A percentile compares a stretch with the other conserved stretches of the same genome.
phyloP scores from a whole-genome alignment of 257 asterid genomes.

The Plantago ovata region DNA sequence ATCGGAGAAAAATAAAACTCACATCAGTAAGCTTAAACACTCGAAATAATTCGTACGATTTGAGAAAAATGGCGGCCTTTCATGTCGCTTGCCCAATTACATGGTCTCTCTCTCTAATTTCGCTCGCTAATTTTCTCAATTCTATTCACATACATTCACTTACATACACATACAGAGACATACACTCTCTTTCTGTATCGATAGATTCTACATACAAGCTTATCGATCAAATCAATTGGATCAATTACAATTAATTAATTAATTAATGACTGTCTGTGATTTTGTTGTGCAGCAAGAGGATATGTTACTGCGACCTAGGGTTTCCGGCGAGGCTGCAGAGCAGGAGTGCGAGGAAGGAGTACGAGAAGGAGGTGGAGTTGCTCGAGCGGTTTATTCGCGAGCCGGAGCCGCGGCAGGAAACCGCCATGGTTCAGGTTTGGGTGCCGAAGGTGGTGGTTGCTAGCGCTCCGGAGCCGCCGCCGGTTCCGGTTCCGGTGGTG shows the following conservation, averaged over 20 bases:
- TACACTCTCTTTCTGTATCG: no score
- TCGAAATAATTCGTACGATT: background rate
- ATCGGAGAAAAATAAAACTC: no score
- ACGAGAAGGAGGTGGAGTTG: conserved; percentile 57
- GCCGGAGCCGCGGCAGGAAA: conserved; percentile 78
- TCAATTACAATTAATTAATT: no score
- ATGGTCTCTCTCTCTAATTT: conserved; percentile 48
- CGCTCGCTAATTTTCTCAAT: background rate
- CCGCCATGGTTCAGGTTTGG: conserved; percentile 73
- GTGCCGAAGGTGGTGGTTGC: conserved; percentile 74
- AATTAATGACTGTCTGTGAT: conserved; percentile 25
- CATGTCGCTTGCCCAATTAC: conserved; percentile 99
- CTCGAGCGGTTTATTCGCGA: conserved; percentile 78
- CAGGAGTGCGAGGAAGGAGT: conserved; percentile 56
- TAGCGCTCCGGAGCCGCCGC: conserved; percentile 34
- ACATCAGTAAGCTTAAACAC: background rate
- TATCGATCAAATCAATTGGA: no score
- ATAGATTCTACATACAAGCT: no score
- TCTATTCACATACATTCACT: conserved; percentile 8
- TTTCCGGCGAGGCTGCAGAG: conserved; percentile 57
- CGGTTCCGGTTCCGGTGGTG: conserved; percentile 28
- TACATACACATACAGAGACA: no score
- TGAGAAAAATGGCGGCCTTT: conserved; percentile 60
- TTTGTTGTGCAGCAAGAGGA: conserved; percentile 66
- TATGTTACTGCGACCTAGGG: conserved; percentile 84